Evolutionary conservation across 306 rosid genomes (phyloP).

Genomic region (Malus orientalis): DNA sequence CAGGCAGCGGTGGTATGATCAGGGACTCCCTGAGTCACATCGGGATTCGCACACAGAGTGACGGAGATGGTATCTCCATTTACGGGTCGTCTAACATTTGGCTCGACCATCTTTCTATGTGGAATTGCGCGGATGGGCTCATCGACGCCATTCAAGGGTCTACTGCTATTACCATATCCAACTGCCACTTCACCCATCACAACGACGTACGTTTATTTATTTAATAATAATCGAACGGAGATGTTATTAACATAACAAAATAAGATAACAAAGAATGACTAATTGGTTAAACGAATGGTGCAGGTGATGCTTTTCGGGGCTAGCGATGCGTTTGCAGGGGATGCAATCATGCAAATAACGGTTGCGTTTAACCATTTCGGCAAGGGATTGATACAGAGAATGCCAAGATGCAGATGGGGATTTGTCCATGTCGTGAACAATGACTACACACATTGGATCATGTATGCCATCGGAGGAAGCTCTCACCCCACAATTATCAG

Average conservation of each 20-base stretch:
- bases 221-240: not conserved
- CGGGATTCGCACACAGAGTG: conserved; percentile 41
- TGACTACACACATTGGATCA: conserved; percentile 76
- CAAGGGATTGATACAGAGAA: conserved; percentile 57
- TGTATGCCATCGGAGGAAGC: conserved; percentile 91
- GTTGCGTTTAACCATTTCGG: conserved; percentile 73
- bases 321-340: conserved; percentile 27
- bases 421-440: conserved; percentile 73
- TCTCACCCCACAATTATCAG: conserved; percentile 59
- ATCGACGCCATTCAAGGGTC: conserved; percentile 62
- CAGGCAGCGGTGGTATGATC: conserved; percentile 46
- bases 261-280: not conserved
- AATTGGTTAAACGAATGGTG: not conserved
- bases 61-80: conserved; percentile 73
- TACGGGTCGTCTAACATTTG: conserved; percentile 65
- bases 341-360: conserved; percentile 50
- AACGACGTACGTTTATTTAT: conserved; percentile 34
- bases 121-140: conserved; percentile 58
- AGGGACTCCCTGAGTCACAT: conserved; percentile 46
- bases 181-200: conserved; percentile 58
- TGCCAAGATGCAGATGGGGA: conserved; percentile 64
- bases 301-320: conserved; percentile 71
- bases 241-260: not conserved
- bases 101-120: conserved; percentile 75
- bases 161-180: conserved; percentile 71